Percentiles rank a stretch among this genome's conserved stretches.
Evolutionary conservation across 208 protist genomes (phyloP).

Genomic region (Crithidia thermophila): DNA sequence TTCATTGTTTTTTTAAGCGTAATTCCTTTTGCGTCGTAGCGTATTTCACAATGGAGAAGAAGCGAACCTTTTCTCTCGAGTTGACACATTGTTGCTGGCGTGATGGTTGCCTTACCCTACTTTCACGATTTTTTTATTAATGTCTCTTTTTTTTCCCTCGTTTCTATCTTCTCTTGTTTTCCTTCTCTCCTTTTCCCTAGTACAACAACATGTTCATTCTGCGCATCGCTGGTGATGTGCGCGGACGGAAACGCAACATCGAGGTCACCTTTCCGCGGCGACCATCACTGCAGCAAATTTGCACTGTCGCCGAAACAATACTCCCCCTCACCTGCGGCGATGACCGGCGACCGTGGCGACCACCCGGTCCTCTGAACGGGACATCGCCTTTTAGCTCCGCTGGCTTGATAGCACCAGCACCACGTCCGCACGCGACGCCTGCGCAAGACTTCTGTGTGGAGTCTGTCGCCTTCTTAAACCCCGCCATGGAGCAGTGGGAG

Average conservation of each 20-base stretch:
- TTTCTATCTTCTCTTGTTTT: not conserved
- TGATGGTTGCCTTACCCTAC: no score
- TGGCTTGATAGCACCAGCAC: not conserved
- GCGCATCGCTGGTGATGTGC: conserved; percentile 35
- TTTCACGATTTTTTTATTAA: no score
- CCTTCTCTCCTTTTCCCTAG: not conserved
- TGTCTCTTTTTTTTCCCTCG: no score
- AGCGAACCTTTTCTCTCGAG: no score
- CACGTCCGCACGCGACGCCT: not conserved
- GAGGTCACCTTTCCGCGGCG: conserved; percentile 49
- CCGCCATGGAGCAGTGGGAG: conserved; percentile 46
- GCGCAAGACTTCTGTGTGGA: conserved; percentile 36
- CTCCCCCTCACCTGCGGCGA: conserved; percentile 23
- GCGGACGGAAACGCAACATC: conserved; percentile 41
- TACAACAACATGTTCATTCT: conserved; percentile 35
- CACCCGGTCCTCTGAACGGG: conserved; percentile 1
- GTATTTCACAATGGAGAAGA: no score
- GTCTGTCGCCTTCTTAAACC: conserved; percentile 44
- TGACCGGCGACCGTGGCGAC: conserved; percentile 2
- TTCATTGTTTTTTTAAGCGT: no score
- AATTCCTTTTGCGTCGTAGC: no score
- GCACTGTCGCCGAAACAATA: conserved; percentile 49
- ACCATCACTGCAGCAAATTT: conserved; percentile 63
- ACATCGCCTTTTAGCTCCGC: not conserved
- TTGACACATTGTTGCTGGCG: no score